Evolutionary conservation across 331 rosid species (phyloP).

Genomic region (Telfairia occidentalis): DNA sequence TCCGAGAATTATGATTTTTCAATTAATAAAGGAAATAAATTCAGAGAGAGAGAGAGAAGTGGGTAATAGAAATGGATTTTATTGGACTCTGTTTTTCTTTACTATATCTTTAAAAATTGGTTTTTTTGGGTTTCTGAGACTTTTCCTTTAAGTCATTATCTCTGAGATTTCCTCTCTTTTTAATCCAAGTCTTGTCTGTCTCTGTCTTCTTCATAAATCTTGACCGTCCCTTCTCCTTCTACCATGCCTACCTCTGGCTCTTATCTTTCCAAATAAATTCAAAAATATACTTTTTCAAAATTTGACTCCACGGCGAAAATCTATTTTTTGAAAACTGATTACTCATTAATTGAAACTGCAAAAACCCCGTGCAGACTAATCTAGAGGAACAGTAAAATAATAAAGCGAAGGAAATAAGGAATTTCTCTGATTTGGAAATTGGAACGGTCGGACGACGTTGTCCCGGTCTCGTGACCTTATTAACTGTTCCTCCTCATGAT

Average conservation of each 20-base stretch:
- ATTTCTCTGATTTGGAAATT: neutral
- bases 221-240: slow-evolving; percentile 1
- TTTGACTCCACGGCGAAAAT: too few species aligned
- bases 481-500: neutral
- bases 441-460: neutral
- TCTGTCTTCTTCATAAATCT: slow-evolving; percentile 4
- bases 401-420: neutral
- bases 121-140: neutral
- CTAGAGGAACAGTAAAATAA: neutral
- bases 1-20: slow-evolving; percentile 6
- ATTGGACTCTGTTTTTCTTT: neutral
- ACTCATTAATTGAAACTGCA: neutral
- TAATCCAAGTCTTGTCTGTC: neutral
- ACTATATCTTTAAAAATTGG: neutral
- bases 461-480: neutral
- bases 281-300: neutral
- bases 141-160: slow-evolving; percentile 10
- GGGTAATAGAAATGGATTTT: neutral
- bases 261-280: neutral
- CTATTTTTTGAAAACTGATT: too few species aligned
- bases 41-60: neutral
- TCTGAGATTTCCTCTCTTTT: neutral
- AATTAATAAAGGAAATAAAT: slow-evolving; percentile 6
- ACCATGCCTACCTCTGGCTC: too few species aligned
- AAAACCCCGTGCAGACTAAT: neutral